Evolutionary conservation across 352 stramenopile species (phyloP), one percentile per base, ranked within the genome.

Genomic region (Globisporangium middletonii): DNA sequence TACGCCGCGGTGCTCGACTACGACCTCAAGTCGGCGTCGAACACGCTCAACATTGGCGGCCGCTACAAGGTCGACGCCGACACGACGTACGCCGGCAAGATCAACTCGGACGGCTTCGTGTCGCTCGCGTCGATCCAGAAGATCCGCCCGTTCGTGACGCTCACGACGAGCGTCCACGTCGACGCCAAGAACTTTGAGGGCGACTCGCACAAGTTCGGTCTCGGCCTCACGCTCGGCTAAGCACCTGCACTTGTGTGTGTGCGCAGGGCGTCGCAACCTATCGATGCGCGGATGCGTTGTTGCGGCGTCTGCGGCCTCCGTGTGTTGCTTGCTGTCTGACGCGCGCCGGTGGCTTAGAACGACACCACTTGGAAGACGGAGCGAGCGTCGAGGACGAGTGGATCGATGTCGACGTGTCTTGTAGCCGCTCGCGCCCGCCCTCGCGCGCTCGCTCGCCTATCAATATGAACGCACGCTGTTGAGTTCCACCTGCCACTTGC

Each of bases 161-260:
- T 95, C 46, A 88, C 83, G 59, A 94, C 84, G 38, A 91, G 78
- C 55, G 83, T 81, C 49, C 83, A 92, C 72, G 85, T 95, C 41
- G 86, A 95, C 66, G 86, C 84, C 56, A 95, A 95, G 86, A 94
- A 95, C 79, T 94, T 95, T 58, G 83, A 95, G 60, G 83, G 86
- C 55, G 86, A 95, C 56, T 79, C 83, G 59, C 86, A 95, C 81
- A 95, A 95, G 81, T 95, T 95, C 67, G 86, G 86, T 59, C 86
- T 95, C 51, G 82, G 82, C 43, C 80, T 95, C 67, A 92, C 83
- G 41, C 71, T 95, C 43, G 86, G 86, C 60, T 95, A 94, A 89
- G 43, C n/a, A n/a, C 4, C 13, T 42, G 37, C 37, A 42, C 37
- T 42, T 42, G 37, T 42, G 8, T 15, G 13, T 15, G 58, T 51